Evolutionary conservation across 2,329 filamentous ascomycete species (phyloP), one percentile per base, ranked within the genome.

Genomic region (Verticillium isaacii): DNA sequence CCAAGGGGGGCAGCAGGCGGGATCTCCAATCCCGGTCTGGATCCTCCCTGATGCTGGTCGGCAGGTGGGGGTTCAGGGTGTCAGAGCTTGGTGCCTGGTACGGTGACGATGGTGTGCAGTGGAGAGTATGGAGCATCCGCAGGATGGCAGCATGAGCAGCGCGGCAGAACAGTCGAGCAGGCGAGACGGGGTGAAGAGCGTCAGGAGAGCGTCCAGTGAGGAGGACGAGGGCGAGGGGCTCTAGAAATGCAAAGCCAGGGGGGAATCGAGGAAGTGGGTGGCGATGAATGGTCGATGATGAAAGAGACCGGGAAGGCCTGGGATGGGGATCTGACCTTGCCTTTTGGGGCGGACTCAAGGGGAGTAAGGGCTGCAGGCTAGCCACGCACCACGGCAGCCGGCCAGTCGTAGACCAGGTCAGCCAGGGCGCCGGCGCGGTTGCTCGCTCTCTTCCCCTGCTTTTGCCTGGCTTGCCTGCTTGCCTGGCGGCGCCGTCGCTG

Each of bases 261-360:
- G 57, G 56, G 37, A 58, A 41, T 58, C 39, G 57, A 58, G 39
- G 36, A 32, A 32, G 64, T 60, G 58, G 63, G 64, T 65, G 64
- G 64, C 64, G 41, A 65, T 62, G 62, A 62, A 60, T 65, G 64
- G 60, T 58, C 64, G 64, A 65, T 65, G 64, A 65, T 65, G 62
- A 61, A 64, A 65, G 64, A 62, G 62, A 70, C 70, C 70, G 69
- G 71, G 70, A 65, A 65, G 67, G 66, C 60, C 56, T 55, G 57
- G 57, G 54, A 36, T 60, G 29, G 57, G 57, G 57, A 58, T 58
- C 57, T 58, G 57, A 58, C 57, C 57, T 41, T 58, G 39, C 39
- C 36, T 25, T 15, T 39, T 58, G 37, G 37, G 32, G 37, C 57
- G 9, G 41, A 11, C 19, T 50, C 41, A n/a, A 50, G 41, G 39